Evolutionary conservation across 2,329 filamentous ascomycete genomes (phyloP).

Genomic region (Paecilomyces sp.): DNA sequence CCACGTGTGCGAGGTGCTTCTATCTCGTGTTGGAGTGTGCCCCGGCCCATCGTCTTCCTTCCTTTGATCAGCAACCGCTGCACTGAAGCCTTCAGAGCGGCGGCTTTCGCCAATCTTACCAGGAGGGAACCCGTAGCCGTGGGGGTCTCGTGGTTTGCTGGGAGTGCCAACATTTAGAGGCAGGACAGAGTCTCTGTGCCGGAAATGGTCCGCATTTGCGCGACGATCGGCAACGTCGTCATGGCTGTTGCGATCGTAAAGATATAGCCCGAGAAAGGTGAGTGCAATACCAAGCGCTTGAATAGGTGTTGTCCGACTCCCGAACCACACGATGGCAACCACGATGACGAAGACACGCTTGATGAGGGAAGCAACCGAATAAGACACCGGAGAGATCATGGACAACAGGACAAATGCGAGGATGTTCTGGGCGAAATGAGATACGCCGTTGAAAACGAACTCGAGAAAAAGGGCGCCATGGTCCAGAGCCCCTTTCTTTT

Average conservation of each 20-base stretch:
- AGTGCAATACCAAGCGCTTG: conserved; percentile 81
- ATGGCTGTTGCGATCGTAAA: conserved; percentile 89
- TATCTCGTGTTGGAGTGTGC: conserved; percentile 31
- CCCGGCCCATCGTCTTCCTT: conserved; percentile 41
- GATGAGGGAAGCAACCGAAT: conserved; percentile 90
- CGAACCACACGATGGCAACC: conserved; percentile 93
- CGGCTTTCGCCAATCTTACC: conserved; percentile 13
- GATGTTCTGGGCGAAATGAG: conserved; percentile 95
- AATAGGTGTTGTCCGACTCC: conserved; percentile 73
- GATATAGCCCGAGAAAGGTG: conserved; percentile 85
- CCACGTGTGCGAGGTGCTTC: conserved; percentile 46
- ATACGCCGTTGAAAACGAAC: conserved; percentile 93
- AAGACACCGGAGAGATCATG: conserved; percentile 91
- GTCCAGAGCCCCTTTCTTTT: conserved; percentile 65
- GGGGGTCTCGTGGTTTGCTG: conserved; percentile 28
- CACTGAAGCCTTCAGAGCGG: conserved; percentile 9
- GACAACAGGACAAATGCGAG: conserved; percentile 88
- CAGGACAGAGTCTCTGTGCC: conserved; percentile 57
- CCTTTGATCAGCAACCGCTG: conserved; percentile 22
- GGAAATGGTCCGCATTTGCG: conserved; percentile 57
- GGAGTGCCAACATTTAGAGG: conserved; percentile 49
- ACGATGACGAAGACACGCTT: conserved; percentile 97
- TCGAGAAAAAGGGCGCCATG: conserved; percentile 62
- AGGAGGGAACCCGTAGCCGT: conserved; percentile 28
- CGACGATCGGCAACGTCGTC: conserved; percentile 80